Conservation (phyloP, 306 rosid species). For the Cucurbita moschata region DNA sequence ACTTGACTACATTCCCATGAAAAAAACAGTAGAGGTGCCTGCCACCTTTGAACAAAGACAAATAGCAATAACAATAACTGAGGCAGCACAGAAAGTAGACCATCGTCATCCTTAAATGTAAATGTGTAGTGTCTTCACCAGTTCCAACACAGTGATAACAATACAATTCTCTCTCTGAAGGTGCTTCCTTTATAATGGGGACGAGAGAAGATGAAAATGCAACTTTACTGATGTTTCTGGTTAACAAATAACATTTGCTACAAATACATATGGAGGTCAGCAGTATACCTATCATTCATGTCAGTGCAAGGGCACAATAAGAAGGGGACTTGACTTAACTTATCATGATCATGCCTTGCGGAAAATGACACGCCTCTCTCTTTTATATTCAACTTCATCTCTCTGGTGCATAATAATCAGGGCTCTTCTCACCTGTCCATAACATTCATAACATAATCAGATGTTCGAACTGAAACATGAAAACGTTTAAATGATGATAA, state of each 20-base stretch:
- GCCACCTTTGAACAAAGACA: background rate
- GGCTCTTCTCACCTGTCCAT: constrained; percentile 88
- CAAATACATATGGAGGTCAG: background rate
- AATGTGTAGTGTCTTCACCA: background rate
- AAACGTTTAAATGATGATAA: background rate
- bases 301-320: background rate
- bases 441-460: background rate
- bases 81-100: background rate
- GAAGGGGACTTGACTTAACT: background rate
- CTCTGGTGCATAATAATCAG: constrained; percentile 94
- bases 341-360: constrained; percentile 45
- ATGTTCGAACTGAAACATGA: background rate
- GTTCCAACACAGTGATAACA: background rate
- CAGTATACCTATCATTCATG: background rate
- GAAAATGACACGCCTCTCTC: constrained; percentile 66
- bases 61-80: background rate
- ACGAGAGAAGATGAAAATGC: background rate
- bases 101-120: background rate
- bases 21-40: background rate
- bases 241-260: background rate
- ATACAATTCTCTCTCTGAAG: background rate
- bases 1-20: no score
- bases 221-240: background rate
- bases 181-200: background rate
- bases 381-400: constrained; percentile 95